phyloP scores from a whole-genome alignment of 805 yeast genomes.

The Candida chauliodis region DNA sequence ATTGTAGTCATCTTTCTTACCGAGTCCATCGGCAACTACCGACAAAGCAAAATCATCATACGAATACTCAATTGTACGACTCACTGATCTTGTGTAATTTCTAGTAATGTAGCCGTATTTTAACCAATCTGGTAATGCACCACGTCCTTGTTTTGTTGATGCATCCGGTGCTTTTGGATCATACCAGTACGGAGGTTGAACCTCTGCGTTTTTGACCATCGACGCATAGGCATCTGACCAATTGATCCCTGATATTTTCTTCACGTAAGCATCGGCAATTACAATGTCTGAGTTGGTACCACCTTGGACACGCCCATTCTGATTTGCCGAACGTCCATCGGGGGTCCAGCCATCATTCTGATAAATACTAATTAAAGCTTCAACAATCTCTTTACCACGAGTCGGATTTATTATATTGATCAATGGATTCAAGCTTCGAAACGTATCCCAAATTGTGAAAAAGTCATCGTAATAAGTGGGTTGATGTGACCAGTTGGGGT shows the following conservation, averaged over 20 bases:
- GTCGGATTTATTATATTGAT: conserved; percentile 24
- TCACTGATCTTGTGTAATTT: conserved; percentile 27
- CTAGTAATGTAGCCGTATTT: conserved; percentile 28
- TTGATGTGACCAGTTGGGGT: conserved; percentile 20
- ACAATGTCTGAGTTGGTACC: conserved; percentile 35
- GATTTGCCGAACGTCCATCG: conserved; percentile 34
- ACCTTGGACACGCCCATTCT: conserved; percentile 36
- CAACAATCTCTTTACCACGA: conserved; percentile 24
- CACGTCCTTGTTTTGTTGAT: conserved; percentile 29
- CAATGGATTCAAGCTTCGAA: conserved; percentile 32
- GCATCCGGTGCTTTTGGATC: conserved; percentile 27
- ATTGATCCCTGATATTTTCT: conserved; percentile 20
- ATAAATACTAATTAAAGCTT: conserved; percentile 25
- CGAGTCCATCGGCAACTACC: conserved; percentile 29
- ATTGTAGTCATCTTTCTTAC: conserved; percentile 15
- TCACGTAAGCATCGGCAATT: conserved; percentile 33
- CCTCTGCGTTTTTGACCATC: conserved; percentile 34
- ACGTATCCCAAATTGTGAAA: conserved; percentile 38
- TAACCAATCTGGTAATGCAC: conserved; percentile 33
- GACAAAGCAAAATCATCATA: conserved; percentile 33
- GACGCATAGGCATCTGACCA: conserved; percentile 30
- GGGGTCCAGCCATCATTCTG: conserved; percentile 33
- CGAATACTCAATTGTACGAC: conserved; percentile 35
- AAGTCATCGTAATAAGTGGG: conserved; percentile 30
- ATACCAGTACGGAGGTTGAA: conserved; percentile 23